Evolutionary conservation across 208 protist species (phyloP), one percentile per base, ranked within the genome.

Genomic region (Crithidia thermophila): DNA sequence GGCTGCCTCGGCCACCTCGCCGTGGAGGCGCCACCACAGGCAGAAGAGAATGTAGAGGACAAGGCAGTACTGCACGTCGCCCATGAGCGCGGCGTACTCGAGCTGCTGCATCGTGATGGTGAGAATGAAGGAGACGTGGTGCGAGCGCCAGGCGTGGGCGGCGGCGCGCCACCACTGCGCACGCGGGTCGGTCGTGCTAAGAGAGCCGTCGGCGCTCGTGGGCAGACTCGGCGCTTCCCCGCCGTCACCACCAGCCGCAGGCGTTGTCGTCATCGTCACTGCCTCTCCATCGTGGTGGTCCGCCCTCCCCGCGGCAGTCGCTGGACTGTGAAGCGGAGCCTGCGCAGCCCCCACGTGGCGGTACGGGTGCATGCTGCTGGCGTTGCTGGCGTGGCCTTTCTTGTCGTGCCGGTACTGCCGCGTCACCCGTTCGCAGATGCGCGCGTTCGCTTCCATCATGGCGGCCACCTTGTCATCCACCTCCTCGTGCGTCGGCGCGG

Each of bases 21-120:
- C 45, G 23, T 87, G 84, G 63, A 88, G 71, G 20, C 82, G 82
- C 87, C 90, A 95, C 85, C 90, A 93, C 8, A 95, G 50, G 60
- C 83, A 87, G 62, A 81, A 90, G 8, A 94, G 62, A 30, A 92
- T 66, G 71, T 91, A 94, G 6, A 95, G 51, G 20, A 91, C 84
- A 8, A 81, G 61, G 75, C 87, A 87, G 55, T 85, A 93, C 78
- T 95, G 90, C 63, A 87, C 81, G 55, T 95, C 90, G 14, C 87
- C 90, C 40, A 88, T 62, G n/a, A 93, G 78, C 10, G 87, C 77
- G 9, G 77, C 79, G 47, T 95, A 92, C 51, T 95, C 85, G 8
- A 95, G 65, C 67, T 90, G 79, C 45, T 67, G 64, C 20, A 51
- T 62, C 3, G 87, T 86, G 42, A 91, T 53, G 46, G 82, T 58